Base-by-base conservation (phyloP, 1,284 basidiomycete genomes). In the Vanrija humicola region DNA sequence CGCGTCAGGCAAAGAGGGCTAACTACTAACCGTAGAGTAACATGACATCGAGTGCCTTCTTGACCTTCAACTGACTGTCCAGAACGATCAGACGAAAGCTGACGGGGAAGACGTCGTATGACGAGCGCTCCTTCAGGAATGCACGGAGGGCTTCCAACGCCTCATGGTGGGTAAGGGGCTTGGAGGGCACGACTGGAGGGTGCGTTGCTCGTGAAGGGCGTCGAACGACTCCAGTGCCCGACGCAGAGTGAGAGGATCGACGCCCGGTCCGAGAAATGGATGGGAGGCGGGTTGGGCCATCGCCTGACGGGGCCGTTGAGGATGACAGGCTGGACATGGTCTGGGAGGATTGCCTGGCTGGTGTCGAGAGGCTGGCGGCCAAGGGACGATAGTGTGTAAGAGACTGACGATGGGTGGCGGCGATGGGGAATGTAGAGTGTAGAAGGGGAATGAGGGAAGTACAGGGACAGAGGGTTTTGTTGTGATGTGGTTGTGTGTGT, bases 41-140 rank as follows among this genome's bases (percentile, higher is more conserved):
- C 55, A 97, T 84, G 65, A 90, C 94, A 63, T 90, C 88, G 15
- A 97, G 77, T 10, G 91, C 91, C 74, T 92, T 91, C 79, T 92
- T 93, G 48, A 96, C 92, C 70, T 89, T 91, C 64, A 97, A 82
- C 73, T 92, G 89, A 49, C 88, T 91, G 77, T 99, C 96, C 52
- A 99, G 84, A 18, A 98, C 92, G 70, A 98, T 97, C 65, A 98
- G 82, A 63, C 96, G 83, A 78, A 95, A 98, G 77, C 87, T 90
- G 78, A 97, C 90, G 16, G 94, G 94, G 65, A 97, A 93, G 25
- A 93, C 91, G 75, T 98, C 94, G 79, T 98, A 98, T 61, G 86
- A 86, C 39, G 87, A 90, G 61, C 90, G 83, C 54, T 86, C 85
- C 68, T 85, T 88, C 75, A 98, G 85, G 75, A 93, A 90, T 52